Conservation (phyloP, 75 land plant genomes). For the Sequoiadendron giganteum region DNA sequence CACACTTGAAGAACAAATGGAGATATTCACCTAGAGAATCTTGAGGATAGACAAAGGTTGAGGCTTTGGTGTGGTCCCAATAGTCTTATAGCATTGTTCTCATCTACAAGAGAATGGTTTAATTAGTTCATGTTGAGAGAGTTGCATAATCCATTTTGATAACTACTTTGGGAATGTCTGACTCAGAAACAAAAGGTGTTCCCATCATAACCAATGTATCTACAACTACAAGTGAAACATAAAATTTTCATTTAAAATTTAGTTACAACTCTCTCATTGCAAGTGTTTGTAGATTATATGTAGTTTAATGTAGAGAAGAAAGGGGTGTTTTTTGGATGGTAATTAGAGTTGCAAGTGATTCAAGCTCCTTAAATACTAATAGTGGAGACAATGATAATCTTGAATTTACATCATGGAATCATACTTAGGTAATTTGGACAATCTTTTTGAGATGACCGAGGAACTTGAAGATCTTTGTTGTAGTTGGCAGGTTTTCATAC, state of each 20-base stretch:
- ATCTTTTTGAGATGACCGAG: constrained; percentile 55
- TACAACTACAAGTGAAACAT: background rate
- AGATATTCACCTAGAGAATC: too few species aligned
- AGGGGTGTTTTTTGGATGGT: constrained; percentile 66
- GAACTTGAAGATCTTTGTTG: constrained; percentile 44
- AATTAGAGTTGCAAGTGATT: constrained; percentile 80
- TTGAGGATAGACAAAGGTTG: too few species aligned
- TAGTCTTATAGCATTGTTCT: background rate
- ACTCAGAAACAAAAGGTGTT: background rate
- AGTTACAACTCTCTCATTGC: background rate
- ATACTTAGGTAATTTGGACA: constrained; percentile 67
- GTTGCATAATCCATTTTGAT: background rate
- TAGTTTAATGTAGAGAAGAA: constrained; percentile 47
- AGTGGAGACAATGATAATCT: constrained; percentile 42
- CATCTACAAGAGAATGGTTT: background rate
- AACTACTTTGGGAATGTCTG: background rate
- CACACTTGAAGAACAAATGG: too few species aligned
- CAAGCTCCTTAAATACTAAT: constrained; percentile 26
- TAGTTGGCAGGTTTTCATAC: constrained; percentile 79
- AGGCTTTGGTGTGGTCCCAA: background rate
- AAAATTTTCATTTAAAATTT: background rate
- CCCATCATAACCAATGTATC: background rate
- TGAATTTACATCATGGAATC: constrained; percentile 33
- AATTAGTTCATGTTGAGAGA: background rate
- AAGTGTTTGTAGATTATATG: constrained; percentile 61